These are phyloP conservation scores for Vigna angularis DNA, from an alignment of 306 rosid species.

Conservation along the genomic window DNA sequence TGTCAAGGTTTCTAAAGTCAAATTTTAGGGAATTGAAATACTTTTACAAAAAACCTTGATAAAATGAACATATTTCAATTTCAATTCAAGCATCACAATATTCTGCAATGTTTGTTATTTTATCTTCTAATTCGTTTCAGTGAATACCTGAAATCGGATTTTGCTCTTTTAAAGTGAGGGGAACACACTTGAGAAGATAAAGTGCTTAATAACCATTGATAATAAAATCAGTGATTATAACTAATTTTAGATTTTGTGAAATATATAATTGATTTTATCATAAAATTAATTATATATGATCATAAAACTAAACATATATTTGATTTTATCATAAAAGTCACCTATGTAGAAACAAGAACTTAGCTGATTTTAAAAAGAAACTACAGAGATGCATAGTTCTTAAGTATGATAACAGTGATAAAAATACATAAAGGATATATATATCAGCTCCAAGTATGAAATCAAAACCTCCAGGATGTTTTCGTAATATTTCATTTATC, in stretches of 20 bases:
- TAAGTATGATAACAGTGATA: constrained; percentile 29
- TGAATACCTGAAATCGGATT: constrained; percentile 27
- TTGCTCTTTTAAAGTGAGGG: too few species aligned
- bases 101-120: constrained; percentile 21
- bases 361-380: constrained; percentile 18
- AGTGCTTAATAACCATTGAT: too few species aligned
- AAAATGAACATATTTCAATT: constrained; percentile 8
- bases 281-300: too few species aligned
- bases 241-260: too few species aligned
- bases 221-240: too few species aligned
- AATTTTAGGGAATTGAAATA: constrained; percentile 18
- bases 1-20: constrained; percentile 65
- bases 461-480: constrained; percentile 74
- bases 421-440: constrained; percentile 65
- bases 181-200: too few species aligned
- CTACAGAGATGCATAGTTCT: constrained; percentile 13
- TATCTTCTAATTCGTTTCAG: constrained; percentile 30
- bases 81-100: constrained; percentile 17
- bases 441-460: constrained; percentile 95
- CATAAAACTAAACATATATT: too few species aligned
- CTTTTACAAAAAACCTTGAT: constrained; percentile 2
- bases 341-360: background rate
- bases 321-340: too few species aligned
- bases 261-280: too few species aligned
- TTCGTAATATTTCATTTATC: constrained; percentile 62